Conservation (phyloP, 148 eudicot genomes). For the Oxyria digyna region DNA sequence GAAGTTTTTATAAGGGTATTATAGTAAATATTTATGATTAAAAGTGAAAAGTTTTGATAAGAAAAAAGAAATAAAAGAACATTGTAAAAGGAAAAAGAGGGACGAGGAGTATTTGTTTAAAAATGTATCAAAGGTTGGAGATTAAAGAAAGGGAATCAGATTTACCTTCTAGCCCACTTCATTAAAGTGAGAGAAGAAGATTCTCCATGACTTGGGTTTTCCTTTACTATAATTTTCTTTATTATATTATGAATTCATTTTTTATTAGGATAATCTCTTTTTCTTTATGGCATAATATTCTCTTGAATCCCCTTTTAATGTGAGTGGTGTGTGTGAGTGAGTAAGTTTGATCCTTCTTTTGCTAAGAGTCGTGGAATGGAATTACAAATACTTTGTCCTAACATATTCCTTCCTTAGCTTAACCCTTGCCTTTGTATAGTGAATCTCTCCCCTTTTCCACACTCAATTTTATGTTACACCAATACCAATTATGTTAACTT, state of each 20-base stretch:
- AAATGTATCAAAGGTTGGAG: too few relatives aligned
- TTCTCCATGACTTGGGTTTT: constrained; percentile 3
- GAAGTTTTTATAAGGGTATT: too few relatives aligned
- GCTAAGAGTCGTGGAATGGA: constrained; percentile 6
- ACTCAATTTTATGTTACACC: constrained; percentile 16
- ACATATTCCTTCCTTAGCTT: constrained; percentile 39
- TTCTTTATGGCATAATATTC: constrained; percentile 5
- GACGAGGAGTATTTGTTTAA: too few relatives aligned
- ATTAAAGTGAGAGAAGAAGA: constrained; percentile 4
- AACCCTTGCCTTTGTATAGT: constrained; percentile 27
- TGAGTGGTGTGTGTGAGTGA: neutral
- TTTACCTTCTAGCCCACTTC: constrained; percentile 5
- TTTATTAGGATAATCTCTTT: neutral
- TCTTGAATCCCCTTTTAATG: constrained; percentile 6
- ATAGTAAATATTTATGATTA: too few relatives aligned
- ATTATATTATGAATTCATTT: neutral
- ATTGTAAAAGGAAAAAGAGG: too few relatives aligned
- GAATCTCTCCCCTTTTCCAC: constrained; percentile 19
- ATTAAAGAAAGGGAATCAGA: neutral
- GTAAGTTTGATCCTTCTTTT: constrained; percentile 2
- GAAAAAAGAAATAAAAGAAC: too few relatives aligned
- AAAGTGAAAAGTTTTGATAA: too few relatives aligned
- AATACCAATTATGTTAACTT: constrained; percentile 36
- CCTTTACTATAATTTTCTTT: too few relatives aligned
- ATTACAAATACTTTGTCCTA: constrained; percentile 6